Percentiles rank a stretch among this genome's conserved stretches.
Conservation (phyloP, 108 stramenopile genomes). For the Fistulifera solaris region DNA sequence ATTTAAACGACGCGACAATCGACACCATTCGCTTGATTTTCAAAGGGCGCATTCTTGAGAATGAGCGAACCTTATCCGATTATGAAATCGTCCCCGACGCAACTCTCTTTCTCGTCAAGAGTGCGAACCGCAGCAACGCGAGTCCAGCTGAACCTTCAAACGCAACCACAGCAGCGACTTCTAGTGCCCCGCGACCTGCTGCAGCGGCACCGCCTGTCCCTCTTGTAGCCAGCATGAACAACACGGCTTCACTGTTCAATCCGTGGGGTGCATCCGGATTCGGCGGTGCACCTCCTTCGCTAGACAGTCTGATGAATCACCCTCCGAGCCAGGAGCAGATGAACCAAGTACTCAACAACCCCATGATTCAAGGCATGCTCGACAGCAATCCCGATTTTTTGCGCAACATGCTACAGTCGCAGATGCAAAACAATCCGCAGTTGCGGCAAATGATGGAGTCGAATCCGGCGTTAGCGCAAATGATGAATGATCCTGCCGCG, state of each 20-base stretch:
- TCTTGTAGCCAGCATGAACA: not conserved
- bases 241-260: slow-evolving; percentile 5
- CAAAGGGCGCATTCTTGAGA: slow-evolving; percentile 91
- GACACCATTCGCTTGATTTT: slow-evolving; percentile 44
- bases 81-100: slow-evolving; percentile 43
- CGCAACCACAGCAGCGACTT: slow-evolving; percentile 15
- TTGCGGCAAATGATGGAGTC: slow-evolving; percentile 76
- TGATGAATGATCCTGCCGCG: slow-evolving; percentile 81
- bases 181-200: slow-evolving; percentile 6
- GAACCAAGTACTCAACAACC: slow-evolving; percentile 45
- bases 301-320: slow-evolving; percentile 23
- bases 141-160: slow-evolving; percentile 14
- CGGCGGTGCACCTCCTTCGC: slow-evolving; percentile 7
- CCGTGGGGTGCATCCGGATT: not conserved
- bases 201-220: not conserved
- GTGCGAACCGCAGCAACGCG: slow-evolving; percentile 11
- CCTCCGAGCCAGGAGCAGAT: slow-evolving; percentile 60
- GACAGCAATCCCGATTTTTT: slow-evolving; percentile 83
- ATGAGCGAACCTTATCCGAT: slow-evolving; percentile 40
- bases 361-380: slow-evolving; percentile 77
- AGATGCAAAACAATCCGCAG: slow-evolving; percentile 86
- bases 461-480: slow-evolving; percentile 86
- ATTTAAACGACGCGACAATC: too few relatives aligned
- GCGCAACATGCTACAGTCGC: slow-evolving; percentile 42
- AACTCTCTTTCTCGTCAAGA: slow-evolving; percentile 62